phyloP scores from a whole-genome alignment of 2,329 filamentous ascomycete species.

The Epichloe aotearoae region DNA sequence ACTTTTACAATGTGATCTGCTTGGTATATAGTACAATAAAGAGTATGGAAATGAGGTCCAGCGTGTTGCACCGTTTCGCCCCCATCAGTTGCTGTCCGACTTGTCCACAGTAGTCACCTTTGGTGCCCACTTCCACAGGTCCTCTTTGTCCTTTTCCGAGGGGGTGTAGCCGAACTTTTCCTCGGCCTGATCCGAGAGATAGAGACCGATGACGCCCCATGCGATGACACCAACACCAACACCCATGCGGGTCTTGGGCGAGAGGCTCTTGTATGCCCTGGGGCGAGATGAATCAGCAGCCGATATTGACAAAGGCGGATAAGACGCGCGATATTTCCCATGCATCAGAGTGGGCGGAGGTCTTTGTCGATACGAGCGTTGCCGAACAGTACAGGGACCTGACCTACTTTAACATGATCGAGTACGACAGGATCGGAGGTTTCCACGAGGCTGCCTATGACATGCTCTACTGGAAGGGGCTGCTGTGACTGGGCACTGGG shows the following conservation, averaged over 20 bases:
- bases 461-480: too few relatives aligned
- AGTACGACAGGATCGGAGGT: too few relatives aligned
- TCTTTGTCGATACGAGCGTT: too few relatives aligned
- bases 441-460: too few relatives aligned
- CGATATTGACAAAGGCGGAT: background rate
- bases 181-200: conserved; percentile 59
- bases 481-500: too few relatives aligned
- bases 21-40: too few relatives aligned
- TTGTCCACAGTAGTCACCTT: conserved; percentile 47
- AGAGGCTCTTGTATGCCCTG: conserved; percentile 59
- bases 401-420: too few relatives aligned
- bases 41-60: background rate
- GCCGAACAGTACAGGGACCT: too few relatives aligned
- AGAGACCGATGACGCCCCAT: conserved; percentile 64
- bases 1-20: background rate
- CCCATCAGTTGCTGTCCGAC: background rate
- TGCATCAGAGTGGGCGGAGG: too few relatives aligned
- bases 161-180: conserved; percentile 61
- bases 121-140: conserved; percentile 47
- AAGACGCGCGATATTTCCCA: too few relatives aligned
- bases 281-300: background rate
- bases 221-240: conserved; percentile 63
- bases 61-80: background rate
- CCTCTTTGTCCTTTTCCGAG: conserved; percentile 58
- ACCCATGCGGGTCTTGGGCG: conserved; percentile 54